Base-by-base conservation (phyloP, 768 basidiomycete genomes). In the Basidioascus undulatus region DNA sequence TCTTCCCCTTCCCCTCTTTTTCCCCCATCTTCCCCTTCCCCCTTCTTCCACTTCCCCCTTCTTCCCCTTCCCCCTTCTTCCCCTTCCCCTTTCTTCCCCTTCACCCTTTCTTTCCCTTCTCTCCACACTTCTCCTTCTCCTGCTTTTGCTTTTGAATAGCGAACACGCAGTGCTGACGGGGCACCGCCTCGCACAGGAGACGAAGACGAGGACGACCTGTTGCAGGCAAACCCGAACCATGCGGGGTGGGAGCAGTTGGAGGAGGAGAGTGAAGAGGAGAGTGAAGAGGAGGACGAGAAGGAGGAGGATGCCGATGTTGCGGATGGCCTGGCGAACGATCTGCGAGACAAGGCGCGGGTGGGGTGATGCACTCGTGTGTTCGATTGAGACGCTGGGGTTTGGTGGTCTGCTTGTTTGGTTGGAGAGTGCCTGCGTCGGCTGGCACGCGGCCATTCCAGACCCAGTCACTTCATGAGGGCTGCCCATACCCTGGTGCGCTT, bases 171-270 rank as follows among this genome's bases (percentile, higher is more conserved):
- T 21, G 5, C 6, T 33, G 25, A 33, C 20, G 1, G 2, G 1
- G 2, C 23, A 6, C n/a, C 8, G 9, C 6, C 16, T 1, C 13
- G 21, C 41, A 52, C 30, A 11, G 39, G 39, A 13, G 24, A 44
- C 3, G 44, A 49, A 15, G 51, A 49, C 21, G 20, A n/a, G 2
- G 49, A 43, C 33, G 53, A 51, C 27, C 13, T 52, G 21, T 39
- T 54, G 3, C 23, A 48, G n/a, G 42, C 37, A 27, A 54, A 54
- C 38, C 47, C 47, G 32, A 51, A 51, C 34, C 52, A 51, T 35
- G 18, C n/a, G 0, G 47, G 43, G 3, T 37, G 40, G 1, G 44
- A 36, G 40, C 44, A 7, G 12, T 40, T 30, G 18, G 51, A 51
- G 18, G 51, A 48, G 23, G 51, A 47, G 4, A 20, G 18, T 8